Conservation (phyloP, 129 eudicot genomes). For the Chrysanthemum seticuspe region DNA sequence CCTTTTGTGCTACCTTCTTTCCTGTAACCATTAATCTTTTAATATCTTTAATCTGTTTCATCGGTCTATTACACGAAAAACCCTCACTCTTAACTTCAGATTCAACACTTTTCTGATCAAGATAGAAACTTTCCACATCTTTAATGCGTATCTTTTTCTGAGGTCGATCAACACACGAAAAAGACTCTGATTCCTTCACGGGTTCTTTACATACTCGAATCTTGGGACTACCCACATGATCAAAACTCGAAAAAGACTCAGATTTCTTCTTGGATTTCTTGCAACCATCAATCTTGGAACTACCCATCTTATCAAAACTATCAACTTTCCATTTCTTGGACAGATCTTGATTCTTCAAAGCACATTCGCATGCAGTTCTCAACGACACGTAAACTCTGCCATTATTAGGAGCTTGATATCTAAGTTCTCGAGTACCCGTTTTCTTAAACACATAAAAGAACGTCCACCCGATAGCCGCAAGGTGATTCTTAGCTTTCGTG, state of each 20-base stretch:
- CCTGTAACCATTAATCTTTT: neutral
- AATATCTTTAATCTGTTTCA: neutral
- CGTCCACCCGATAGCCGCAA: neutral
- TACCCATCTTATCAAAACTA: neutral
- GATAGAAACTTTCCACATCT: too few species aligned
- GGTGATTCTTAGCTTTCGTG: neutral
- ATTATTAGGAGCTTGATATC: neutral
- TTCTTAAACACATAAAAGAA: too few species aligned
- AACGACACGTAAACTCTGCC: neutral
- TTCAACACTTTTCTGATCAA: neutral
- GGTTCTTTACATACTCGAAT: too few species aligned
- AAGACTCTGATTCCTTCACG: neutral
- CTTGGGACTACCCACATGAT: too few species aligned
- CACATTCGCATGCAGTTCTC: neutral
- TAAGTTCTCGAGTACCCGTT: neutral
- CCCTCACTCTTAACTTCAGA: neutral
- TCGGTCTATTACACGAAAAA: neutral
- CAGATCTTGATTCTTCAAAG: neutral
- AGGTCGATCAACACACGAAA: neutral
- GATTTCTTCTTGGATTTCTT: neutral
- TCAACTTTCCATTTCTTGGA: neutral
- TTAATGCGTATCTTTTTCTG: neutral
- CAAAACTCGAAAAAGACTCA: too few species aligned
- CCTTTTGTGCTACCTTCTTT: slow-evolving; percentile 8
- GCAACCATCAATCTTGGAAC: neutral